Conservation (phyloP, 352 stramenopile species). For the Blastocystis sp. region DNA sequence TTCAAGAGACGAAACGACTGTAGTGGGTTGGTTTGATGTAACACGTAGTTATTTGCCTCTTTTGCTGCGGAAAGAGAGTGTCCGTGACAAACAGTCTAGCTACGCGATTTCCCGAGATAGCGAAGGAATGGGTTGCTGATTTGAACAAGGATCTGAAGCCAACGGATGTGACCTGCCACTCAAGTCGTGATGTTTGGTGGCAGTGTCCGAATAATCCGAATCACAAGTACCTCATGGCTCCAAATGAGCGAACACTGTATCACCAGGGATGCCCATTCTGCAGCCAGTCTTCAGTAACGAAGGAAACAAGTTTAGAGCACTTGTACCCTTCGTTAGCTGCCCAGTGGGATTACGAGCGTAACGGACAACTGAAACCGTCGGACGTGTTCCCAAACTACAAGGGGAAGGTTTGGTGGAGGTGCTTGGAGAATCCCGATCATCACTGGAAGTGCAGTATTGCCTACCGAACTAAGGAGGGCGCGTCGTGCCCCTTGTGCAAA, state of each 20-base stretch:
- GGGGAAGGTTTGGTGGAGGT: conserved; percentile 44
- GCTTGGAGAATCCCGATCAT: background rate
- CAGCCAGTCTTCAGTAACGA: background rate
- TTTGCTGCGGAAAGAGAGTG: background rate
- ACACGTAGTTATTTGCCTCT: conserved; percentile 16
- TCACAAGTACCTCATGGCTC: conserved; percentile 25
- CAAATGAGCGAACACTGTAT: background rate
- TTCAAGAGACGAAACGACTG: conserved; percentile 3
- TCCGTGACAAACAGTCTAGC: conserved; percentile 48
- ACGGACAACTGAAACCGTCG: background rate
- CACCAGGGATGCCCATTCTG: conserved; percentile 18
- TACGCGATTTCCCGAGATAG: background rate
- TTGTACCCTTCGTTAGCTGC: background rate
- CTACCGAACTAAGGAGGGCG: background rate
- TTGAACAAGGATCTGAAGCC: conserved; percentile 3
- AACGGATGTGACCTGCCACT: background rate
- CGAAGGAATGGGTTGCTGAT: conserved; percentile 1
- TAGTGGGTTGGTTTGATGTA: background rate
- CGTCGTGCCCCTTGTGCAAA: background rate
- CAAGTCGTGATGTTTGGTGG: conserved; percentile 10
- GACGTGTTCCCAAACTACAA: background rate
- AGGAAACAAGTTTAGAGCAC: background rate
- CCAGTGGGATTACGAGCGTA: conserved; percentile 13
- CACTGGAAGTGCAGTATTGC: conserved; percentile 9
- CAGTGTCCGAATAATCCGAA: background rate